phyloP scores from a whole-genome alignment of 2,329 filamentous ascomycete species.

The Ophiocordyceps unilateralis region DNA sequence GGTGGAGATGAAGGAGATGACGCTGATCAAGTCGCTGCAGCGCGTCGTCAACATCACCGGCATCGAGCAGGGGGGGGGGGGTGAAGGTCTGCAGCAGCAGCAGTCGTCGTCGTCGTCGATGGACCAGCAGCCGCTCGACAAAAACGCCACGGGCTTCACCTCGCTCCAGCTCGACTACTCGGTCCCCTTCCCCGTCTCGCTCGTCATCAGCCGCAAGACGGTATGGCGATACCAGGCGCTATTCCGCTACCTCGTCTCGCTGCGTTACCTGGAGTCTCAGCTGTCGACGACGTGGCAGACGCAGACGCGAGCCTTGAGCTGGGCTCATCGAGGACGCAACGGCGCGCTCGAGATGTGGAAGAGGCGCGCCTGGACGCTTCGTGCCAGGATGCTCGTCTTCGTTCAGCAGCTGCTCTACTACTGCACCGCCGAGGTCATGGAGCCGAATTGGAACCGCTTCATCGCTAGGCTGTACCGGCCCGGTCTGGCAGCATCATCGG shows the following conservation, averaged over 20 bases:
- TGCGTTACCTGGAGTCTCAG: conserved; percentile 78
- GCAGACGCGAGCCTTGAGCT: conserved; percentile 63
- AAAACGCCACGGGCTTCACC: conserved; percentile 77
- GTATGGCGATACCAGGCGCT: conserved; percentile 93
- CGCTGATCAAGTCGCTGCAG: conserved; percentile 84
- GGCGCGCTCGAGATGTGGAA: conserved; percentile 79
- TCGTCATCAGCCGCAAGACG: conserved; percentile 91
- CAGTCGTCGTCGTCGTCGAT: conserved; percentile 13
- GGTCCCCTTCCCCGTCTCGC: conserved; percentile 85
- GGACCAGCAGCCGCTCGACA: conserved; percentile 58
- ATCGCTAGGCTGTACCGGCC: conserved; percentile 71
- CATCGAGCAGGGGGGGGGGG: conserved; percentile 64
- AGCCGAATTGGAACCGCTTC: conserved; percentile 89
- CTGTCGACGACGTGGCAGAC: conserved; percentile 81
- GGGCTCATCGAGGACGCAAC: conserved; percentile 65
- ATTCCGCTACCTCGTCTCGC: conserved; percentile 80
- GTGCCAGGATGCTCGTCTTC: conserved; percentile 90
- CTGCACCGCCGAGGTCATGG: conserved; percentile 91
- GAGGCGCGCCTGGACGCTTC: conserved; percentile 73
- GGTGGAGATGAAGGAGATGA: conserved; percentile 90
- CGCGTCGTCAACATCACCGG: conserved; percentile 93
- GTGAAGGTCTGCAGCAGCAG: not conserved
- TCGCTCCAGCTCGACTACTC: conserved; percentile 87
- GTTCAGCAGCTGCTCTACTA: conserved; percentile 95
- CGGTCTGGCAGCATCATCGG: conserved; percentile 22